Evolutionary conservation across 331 rosid genomes (phyloP).

Genomic region (Quercus phellos): DNA sequence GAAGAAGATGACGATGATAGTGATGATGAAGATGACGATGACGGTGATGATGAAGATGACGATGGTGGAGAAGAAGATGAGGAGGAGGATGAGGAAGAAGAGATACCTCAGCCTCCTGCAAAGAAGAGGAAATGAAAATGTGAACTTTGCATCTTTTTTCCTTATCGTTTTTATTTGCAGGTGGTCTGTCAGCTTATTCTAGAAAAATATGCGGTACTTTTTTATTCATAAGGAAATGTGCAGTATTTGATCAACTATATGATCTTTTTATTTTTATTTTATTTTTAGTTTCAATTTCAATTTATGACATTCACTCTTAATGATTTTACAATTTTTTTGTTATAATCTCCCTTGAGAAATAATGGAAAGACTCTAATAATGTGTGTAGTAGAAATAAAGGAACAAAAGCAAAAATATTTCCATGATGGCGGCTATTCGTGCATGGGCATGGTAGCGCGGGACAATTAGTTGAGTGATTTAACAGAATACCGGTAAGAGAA

Average conservation of each 20-base stretch:
- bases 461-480: no score
- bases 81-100: slow-evolving; percentile 29
- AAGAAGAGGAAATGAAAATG: slow-evolving; percentile 36
- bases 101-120: slow-evolving; percentile 36
- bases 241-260: slow-evolving; percentile 7
- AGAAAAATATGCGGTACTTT: background rate
- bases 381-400: no score
- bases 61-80: background rate
- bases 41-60: background rate
- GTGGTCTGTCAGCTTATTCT: slow-evolving; percentile 20
- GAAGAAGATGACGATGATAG: slow-evolving; percentile 27
- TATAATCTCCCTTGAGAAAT: no score
- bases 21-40: background rate
- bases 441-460: no score
- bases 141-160: background rate
- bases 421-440: no score
- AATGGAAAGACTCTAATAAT: no score
- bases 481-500: no score
- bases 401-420: no score
- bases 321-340: background rate
- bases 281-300: no score
- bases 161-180: background rate
- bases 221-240: background rate
- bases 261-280: background rate
- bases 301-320: rapidly evolving